Evolutionary conservation across 495 filamentous ascomycete genomes (phyloP).

Genomic region (Neurospora sp.): DNA sequence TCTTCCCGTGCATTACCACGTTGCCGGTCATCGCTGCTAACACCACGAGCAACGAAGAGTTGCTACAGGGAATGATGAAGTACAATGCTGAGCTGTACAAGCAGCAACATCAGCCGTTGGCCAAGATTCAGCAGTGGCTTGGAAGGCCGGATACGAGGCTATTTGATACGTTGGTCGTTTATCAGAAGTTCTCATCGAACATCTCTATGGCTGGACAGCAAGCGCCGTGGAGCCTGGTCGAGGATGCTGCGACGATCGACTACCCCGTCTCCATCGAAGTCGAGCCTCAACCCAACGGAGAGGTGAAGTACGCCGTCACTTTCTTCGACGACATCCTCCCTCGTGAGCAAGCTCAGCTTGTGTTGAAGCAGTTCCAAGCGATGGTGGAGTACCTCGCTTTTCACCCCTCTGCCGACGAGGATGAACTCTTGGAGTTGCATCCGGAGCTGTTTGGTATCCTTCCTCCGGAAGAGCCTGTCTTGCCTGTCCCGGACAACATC

Average conservation of each 20-base stretch:
- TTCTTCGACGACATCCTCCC: slow-evolving; percentile 52
- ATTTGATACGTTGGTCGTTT: slow-evolving; percentile 73
- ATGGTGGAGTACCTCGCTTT: slow-evolving; percentile 37
- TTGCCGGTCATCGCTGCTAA: slow-evolving; percentile 52
- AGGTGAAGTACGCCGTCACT: slow-evolving; percentile 50
- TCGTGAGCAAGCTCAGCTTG: slow-evolving; percentile 45
- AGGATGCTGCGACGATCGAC: slow-evolving; percentile 35
- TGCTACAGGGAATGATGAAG: slow-evolving; percentile 48
- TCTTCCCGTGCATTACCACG: slow-evolving; percentile 67
- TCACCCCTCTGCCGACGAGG: slow-evolving; percentile 18
- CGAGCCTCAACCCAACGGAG: slow-evolving; percentile 35
- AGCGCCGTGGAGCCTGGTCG: slow-evolving; percentile 18
- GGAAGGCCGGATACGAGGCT: slow-evolving; percentile 46
- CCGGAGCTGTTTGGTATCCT: slow-evolving; percentile 42
- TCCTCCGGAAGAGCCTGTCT: slow-evolving; percentile 35
- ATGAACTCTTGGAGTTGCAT: slow-evolving; percentile 9
- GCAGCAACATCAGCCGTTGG: slow-evolving; percentile 59
- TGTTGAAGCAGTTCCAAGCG: slow-evolving; percentile 53
- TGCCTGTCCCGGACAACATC: slow-evolving; percentile 28
- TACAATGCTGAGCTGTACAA: slow-evolving; percentile 51
- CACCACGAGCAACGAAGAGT: slow-evolving; percentile 36
- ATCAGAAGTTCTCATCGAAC: slow-evolving; percentile 45
- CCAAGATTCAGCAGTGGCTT: slow-evolving; percentile 56
- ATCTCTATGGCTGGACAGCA: background rate
- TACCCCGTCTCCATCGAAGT: slow-evolving; percentile 67